Conservation (phyloP, 2,329 filamentous ascomycete species). For the Epichloe hybrida region DNA sequence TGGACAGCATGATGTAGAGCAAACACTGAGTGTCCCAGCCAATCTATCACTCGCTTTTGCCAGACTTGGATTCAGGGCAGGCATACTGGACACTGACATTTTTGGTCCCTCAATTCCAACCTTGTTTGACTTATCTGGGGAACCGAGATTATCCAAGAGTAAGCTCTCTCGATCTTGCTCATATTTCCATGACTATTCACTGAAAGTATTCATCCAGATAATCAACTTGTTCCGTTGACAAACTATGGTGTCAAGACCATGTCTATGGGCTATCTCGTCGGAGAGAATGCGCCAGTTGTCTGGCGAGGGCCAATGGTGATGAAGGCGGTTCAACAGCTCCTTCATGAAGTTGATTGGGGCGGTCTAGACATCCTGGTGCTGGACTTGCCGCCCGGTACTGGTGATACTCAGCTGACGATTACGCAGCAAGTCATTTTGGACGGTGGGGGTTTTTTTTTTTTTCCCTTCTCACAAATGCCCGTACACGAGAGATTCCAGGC, state of each 20-base stretch:
- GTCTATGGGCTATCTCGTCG: slow-evolving; percentile 93
- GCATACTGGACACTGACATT: slow-evolving; percentile 90
- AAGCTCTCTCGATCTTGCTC: slow-evolving; percentile 18
- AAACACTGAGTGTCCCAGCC: slow-evolving; percentile 23
- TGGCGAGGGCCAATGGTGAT: slow-evolving; percentile 97
- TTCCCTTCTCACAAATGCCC: neutral
- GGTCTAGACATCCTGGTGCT: slow-evolving; percentile 78
- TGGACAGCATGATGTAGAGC: too few relatives aligned
- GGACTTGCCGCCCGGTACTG: slow-evolving; percentile 86
- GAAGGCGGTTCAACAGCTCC: slow-evolving; percentile 88
- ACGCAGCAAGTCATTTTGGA: slow-evolving; percentile 87
- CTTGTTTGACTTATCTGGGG: slow-evolving; percentile 66
- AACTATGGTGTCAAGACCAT: slow-evolving; percentile 96
- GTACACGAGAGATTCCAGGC: neutral
- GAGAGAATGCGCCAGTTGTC: slow-evolving; percentile 68
- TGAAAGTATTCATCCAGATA: slow-evolving; percentile 33
- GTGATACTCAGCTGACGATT: slow-evolving; percentile 93
- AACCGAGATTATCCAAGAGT: slow-evolving; percentile 65
- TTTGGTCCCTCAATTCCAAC: slow-evolving; percentile 94
- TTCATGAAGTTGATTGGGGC: slow-evolving; percentile 92
- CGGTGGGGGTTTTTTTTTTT: slow-evolving; percentile 47
- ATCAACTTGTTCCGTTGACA: slow-evolving; percentile 72
- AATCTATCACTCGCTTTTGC: slow-evolving; percentile 85
- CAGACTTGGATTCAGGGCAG: slow-evolving; percentile 63
- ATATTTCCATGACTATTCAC: too few relatives aligned